Evolutionary conservation across 352 stramenopile species (phyloP), one percentile per base, ranked within the genome.

Genomic region (Globisporangium takayamanum): DNA sequence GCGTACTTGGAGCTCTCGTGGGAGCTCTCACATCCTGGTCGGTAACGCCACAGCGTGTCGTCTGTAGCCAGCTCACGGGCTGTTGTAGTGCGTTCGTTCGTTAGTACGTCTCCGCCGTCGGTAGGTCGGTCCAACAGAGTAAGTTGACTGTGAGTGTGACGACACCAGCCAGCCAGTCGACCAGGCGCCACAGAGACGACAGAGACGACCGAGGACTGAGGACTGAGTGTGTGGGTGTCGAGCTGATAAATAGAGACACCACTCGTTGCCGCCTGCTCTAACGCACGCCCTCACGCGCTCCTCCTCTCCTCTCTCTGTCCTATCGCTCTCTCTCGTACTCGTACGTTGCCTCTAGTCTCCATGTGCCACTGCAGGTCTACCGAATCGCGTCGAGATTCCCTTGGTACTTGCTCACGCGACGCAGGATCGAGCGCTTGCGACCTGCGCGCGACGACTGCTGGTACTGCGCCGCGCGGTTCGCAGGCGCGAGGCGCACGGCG

Each of bases 381-480:
- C 51, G 52, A 47, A 60, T 41, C 36, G 64, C 60, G 5, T 60
- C 54, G 44, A 72, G 66, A 46, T 76, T 68, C 53, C 78, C 62
- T 28, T 72, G 68, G 72, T 91, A 91, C 55, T 64, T 74, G 69
- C 75, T 89, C 22, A 69, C 52, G 37, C 66, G 73, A 36, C 73
- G 69, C 48, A 91, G 58, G 49, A 89, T 88, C 10, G 75, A 60
- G 30, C 69, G 67, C 18, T 63, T 67, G 7, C 53, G 53, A 15
- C 36, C 22, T 50, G 63, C 54, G 47, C 44, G 25, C 39, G 61
- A 60, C 5, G 72, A 67, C 28, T 73, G 67, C 26, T 61, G 66
- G 22, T 73, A 70, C 37, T 70, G 68, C 22, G 62, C 66, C 20
- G 62, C 59, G 33, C 53, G 51, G 36, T 69, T 66, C 25, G 62